Evolutionary conservation across 2,329 filamentous ascomycete genomes (phyloP), one percentile per base, ranked within the genome.

Genomic region (Paraphoma sp.): DNA sequence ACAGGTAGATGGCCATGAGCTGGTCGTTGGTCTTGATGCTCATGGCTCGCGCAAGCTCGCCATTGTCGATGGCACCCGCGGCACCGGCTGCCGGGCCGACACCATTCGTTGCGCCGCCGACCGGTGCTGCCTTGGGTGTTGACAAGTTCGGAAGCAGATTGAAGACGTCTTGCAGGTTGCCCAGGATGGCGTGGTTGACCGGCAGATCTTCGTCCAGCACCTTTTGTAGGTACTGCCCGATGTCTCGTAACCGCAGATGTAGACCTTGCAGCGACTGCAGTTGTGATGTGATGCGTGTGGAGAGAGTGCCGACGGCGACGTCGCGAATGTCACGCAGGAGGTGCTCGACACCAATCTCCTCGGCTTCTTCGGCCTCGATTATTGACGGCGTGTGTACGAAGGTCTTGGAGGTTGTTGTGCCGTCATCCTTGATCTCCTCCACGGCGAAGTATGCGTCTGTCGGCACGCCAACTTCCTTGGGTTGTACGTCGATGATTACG

Each of bases 1-100:
- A 96, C 52, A 99, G 84, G 79, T 99, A 99, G 77, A 99, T 98
- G 50, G 93, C 88, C 91, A 99, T 97, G 64, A 99, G 86, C 82
- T 99, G 95, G 78, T 99, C 95, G 74, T 99, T 99, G 56, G 94
- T 98, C 87, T 99, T 99, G 81, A 97, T 87, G 80, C 92, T 96
- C 93, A 99, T 97, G 36, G 95, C 93, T 60, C 95, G 87, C n/a
- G 93, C 90, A 51, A 99, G 84, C 77, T 98, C 95, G 72, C 90
- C 89, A 69, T 93, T 92, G 68, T 89, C 86, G 11, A 82, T 78
- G 45, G 76, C 77, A 23, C 66, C 71, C 1, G 71, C 71, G 31
- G 81, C 77, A 40, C 82, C 79, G 80, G 78, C 67, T 6, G 79
- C 80, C 76, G 61, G 80, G 42, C 88, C 88, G 5, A 84, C 80